Evolutionary conservation across 2,329 filamentous ascomycete species (phyloP).

Genomic region (Phyllosticta capitalensis): DNA sequence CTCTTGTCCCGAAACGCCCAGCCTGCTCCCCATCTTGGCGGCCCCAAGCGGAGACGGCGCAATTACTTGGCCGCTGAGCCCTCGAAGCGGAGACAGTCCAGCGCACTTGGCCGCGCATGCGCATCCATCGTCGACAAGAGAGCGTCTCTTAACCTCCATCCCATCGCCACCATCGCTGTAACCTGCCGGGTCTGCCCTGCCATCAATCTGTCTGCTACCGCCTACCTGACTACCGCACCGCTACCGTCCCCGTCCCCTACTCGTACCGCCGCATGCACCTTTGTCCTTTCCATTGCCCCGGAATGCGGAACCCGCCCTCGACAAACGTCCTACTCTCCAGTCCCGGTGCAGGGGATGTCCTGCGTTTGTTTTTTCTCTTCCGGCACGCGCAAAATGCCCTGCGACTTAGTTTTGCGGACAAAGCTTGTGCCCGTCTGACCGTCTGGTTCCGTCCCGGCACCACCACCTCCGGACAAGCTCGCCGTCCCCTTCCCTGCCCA

Average conservation of each 20-base stretch:
- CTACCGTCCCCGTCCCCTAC: not conserved
- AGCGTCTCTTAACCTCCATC: conserved; percentile 6
- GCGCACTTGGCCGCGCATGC: conserved; percentile 8
- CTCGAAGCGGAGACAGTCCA: conserved; percentile 5
- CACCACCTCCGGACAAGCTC: not conserved
- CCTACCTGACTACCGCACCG: too few relatives aligned
- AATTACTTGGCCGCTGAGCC: conserved; percentile 11
- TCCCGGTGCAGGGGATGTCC: not conserved
- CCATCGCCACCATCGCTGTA: conserved; percentile 1
- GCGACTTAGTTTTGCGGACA: not conserved
- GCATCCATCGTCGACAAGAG: too few relatives aligned
- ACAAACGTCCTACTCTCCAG: too few relatives aligned
- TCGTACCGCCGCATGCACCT: not conserved
- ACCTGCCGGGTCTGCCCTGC: conserved; percentile 2
- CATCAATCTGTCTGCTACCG: not conserved
- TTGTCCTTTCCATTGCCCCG: not conserved
- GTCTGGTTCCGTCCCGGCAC: not conserved
- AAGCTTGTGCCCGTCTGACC: not conserved
- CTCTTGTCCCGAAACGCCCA: conserved; percentile 9
- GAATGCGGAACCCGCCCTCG: not conserved
- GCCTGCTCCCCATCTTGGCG: conserved; percentile 6
- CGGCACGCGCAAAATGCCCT: not conserved
- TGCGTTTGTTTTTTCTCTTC: not conserved
- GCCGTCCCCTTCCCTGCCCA: not conserved
- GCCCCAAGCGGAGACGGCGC: conserved; percentile 10